Evolutionary conservation across 768 basidiomycete genomes (phyloP), one percentile per base, ranked within the genome.

Genomic region (Hirschioporus abietinus): DNA sequence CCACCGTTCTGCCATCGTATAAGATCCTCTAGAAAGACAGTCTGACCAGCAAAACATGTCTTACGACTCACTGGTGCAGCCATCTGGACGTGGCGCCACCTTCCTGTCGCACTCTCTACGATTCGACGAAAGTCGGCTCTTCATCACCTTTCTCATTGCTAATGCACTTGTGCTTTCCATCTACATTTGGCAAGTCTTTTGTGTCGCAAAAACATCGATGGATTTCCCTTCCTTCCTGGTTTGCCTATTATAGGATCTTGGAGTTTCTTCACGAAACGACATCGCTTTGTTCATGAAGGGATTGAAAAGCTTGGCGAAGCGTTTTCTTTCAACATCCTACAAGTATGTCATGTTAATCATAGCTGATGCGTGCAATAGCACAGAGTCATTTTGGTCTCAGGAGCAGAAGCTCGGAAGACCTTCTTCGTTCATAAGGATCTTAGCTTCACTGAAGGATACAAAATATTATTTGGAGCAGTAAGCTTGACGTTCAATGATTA

Each of bases 381-480:
- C 17, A 25, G 23, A 61, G 23, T 61, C 3, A 2, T 61, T 15
- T 89, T 88, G 35, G 83, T 92, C 58, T 92, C 91, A 57, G 91
- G 91, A 64, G 88, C 90, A 72, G 81, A 79, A 35, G 91, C 86
- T 20, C 81, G 91, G 66, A 83, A 84, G 66, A 81, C 86, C 2
- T 92, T 92, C 76, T 90, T 92, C 71, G 82, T 82, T 2, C 85
- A 88, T 65, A 87, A 85, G 76, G 84, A 84, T 24, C 84, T 93
- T 68, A 89, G 92, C 75, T 82, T 92, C 63, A 87, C 86, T 58
- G 89, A 91, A 78, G 91, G 90, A 7, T 92, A 91, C 81, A 89
- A 87, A 71, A 84, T 90, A 72, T 82, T 93, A 68, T 90, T 89
- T 63, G 91, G 90, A 63, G 90, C 88, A 66, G 91, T 92, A 75